Evolutionary conservation across 805 yeast genomes (phyloP).

Genomic region (Candida patagonica): DNA sequence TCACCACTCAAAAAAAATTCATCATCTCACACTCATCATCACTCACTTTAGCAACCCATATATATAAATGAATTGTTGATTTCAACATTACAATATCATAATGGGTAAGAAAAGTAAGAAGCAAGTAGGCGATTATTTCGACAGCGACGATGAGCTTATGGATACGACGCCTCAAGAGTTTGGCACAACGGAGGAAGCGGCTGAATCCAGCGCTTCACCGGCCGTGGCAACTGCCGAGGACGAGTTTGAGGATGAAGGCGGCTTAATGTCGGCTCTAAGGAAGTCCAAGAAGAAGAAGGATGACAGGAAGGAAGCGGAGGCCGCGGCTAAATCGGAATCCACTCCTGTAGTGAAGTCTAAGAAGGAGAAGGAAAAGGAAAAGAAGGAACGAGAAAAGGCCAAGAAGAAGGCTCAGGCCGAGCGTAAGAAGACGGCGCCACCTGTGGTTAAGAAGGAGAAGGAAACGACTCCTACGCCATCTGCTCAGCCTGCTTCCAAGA

Average conservation of each 20-base stretch:
- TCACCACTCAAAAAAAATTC: conserved; percentile 7
- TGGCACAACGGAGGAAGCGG: conserved; percentile 32
- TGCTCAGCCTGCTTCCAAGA: conserved; percentile 26
- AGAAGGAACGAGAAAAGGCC: conserved; percentile 55
- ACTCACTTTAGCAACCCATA: too few relatives aligned
- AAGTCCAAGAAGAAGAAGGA: conserved; percentile 71
- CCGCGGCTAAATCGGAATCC: conserved; percentile 21
- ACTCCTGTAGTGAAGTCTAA: conserved; percentile 59
- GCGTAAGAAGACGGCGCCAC: conserved; percentile 62
- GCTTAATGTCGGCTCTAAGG: conserved; percentile 74
- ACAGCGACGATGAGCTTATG: conserved; percentile 49
- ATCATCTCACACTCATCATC: neutral
- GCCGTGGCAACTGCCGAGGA: conserved; percentile 25
- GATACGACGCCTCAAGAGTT: conserved; percentile 45
- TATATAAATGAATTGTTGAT: too few relatives aligned
- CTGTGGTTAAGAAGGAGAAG: conserved; percentile 42
- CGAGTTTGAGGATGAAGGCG: conserved; percentile 30
- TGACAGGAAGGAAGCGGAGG: conserved; percentile 49
- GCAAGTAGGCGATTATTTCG: conserved; percentile 65
- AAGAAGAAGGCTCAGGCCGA: conserved; percentile 85
- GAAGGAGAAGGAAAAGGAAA: conserved; percentile 94
- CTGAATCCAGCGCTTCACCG: conserved; percentile 25
- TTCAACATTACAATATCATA: too few relatives aligned
- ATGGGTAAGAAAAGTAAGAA: conserved; percentile 43
- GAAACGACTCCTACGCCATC: conserved; percentile 31